Base-by-base conservation (phyloP, 306 rosid genomes). In the Leucaena leucocephala region DNA sequence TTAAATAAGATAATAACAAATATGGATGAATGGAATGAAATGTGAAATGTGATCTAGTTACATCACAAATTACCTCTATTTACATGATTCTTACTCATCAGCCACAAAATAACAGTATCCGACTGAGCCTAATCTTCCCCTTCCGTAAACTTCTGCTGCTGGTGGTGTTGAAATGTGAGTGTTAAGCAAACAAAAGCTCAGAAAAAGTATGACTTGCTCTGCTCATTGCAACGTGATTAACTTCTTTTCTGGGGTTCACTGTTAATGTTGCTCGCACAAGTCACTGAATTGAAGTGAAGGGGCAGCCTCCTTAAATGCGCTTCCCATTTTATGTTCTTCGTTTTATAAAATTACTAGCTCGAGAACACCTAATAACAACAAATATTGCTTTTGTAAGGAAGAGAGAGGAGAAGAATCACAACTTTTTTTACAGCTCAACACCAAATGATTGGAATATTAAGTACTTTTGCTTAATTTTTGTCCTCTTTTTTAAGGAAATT, bases 21-120 rank as follows among this genome's bases (percentile, higher is more conserved):
- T 63, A 85, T 81, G 78, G 89, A 86, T 42, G 82, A 85, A 87
- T 83, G 82, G 88, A 79, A 85, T 67, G 49, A 40, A 66, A 42
- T 13, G 40, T 68, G 78, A 61, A 68, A 44, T 13, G 40, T 68
- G 74, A 65, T 71, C 66, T 58, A 74, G 86, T 82, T 76, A 88
- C 87, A 87, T 72, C 85, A 81, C 90, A 85, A 84, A 87, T 89
- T 86, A 87, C 86, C 92, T 75, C 87, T 89, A 92, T 90, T 87
- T 90, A 90, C 93, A 92, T 63, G 82, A 78, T 62, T 64, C 83
- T 35, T 83, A 85, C 62, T 52, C 78, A 75, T 70, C 80, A 70
- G 79, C 83, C 89, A 84, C 80, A 80, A 76, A 77, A 90, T 82
- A 78, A 77, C 86, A 80, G 88, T 84, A 90, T 84, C 69, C 88